Evolutionary conservation across 202 grass and related monocot genomes (phyloP).

Genomic region (Carex arenaria): DNA sequence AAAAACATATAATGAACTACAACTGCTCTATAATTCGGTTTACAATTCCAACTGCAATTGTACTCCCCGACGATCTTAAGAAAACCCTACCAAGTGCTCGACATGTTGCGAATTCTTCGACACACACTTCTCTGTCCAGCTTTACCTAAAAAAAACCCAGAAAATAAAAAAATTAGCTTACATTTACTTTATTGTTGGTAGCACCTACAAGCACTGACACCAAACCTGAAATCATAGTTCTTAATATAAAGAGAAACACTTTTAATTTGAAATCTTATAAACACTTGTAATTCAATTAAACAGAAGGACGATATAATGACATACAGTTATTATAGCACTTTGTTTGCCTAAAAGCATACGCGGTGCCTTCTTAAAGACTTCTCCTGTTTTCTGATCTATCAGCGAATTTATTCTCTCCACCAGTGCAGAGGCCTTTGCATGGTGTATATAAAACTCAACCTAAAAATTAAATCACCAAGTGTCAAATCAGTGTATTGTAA

Average conservation of each 20-base stretch:
- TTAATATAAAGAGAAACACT: background rate
- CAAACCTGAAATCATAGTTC: background rate
- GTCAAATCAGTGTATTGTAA: background rate
- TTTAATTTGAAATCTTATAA: background rate
- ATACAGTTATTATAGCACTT: slow-evolving; percentile 52
- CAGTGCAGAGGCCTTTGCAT: slow-evolving; percentile 50
- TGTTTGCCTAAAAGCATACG: slow-evolving; percentile 62
- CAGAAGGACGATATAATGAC: background rate
- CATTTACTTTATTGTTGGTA: background rate
- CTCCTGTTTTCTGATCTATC: slow-evolving; percentile 76
- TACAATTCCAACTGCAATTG: slow-evolving; percentile 73
- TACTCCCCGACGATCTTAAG: slow-evolving; percentile 49
- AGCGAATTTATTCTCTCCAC: slow-evolving; percentile 50
- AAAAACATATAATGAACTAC: background rate
- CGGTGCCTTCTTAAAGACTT: slow-evolving; percentile 38
- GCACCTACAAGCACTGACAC: background rate
- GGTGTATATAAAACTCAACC: slow-evolving; percentile 82
- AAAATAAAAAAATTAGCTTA: background rate
- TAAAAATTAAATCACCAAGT: slow-evolving; percentile 22
- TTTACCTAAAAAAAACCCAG: slow-evolving; percentile 43
- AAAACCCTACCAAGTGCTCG: slow-evolving; percentile 65
- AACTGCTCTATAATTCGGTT: slow-evolving; percentile 23
- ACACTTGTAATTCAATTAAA: background rate
- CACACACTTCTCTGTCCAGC: slow-evolving; percentile 56
- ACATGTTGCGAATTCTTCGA: slow-evolving; percentile 51